phyloP scores from a whole-genome alignment of 2,329 filamentous ascomycete species.

The Drechslerella coelobrocha region DNA sequence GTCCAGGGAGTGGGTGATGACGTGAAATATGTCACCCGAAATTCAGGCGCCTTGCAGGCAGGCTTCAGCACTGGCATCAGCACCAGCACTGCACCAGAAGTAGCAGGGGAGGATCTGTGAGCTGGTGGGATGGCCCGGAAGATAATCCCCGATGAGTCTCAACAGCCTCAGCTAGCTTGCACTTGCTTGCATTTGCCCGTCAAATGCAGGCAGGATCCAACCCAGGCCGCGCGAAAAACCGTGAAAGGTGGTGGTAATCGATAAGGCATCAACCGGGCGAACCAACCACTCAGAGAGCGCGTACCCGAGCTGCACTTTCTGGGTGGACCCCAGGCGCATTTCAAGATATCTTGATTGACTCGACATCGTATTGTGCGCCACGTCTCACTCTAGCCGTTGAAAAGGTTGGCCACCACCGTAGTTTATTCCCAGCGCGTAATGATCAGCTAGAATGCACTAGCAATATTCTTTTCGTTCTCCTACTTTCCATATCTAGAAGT shows the following conservation, averaged over 20 bases:
- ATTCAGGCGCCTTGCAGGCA: constrained; percentile 4
- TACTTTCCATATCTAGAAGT: too few relatives aligned
- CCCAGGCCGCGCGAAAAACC: background rate
- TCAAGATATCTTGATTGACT: too few relatives aligned
- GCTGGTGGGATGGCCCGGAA: constrained; percentile 1
- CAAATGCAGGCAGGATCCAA: background rate
- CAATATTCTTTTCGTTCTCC: too few relatives aligned
- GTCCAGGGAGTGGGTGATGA: constrained; percentile 4
- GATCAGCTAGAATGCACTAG: too few relatives aligned
- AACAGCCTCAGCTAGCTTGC: background rate
- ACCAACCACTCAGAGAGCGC: background rate
- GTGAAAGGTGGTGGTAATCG: constrained; percentile 1
- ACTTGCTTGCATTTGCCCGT: background rate
- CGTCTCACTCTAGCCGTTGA: too few relatives aligned
- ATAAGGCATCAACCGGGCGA: background rate
- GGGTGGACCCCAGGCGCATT: too few relatives aligned
- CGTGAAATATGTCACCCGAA: constrained; percentile 4
- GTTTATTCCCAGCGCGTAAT: too few relatives aligned
- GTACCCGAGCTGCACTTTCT: too few relatives aligned
- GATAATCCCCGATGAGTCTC: constrained; percentile 8
- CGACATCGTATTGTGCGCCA: too few relatives aligned
- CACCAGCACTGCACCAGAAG: too few relatives aligned
- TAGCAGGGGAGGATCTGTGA: background rate
- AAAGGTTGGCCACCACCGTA: too few relatives aligned
- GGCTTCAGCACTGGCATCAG: too few relatives aligned